Base-by-base conservation (phyloP, 140 eudicot species). In the Flaveria floridana region DNA sequence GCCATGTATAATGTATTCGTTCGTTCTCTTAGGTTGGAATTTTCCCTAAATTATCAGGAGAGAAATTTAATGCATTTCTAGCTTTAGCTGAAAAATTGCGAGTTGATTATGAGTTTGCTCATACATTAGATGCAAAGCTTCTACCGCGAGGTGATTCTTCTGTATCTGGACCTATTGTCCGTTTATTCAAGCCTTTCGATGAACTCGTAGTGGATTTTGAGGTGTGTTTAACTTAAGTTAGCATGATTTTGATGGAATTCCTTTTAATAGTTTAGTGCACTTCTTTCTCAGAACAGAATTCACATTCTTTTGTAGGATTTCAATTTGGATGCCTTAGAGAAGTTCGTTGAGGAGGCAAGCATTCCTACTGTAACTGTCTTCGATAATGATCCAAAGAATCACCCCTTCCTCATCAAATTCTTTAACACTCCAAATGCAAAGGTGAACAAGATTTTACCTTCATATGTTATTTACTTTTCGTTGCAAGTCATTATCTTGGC, bases 161-260 rank as follows among this genome's bases (percentile, higher is more conserved):
- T 58, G 80, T 83, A 47, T 70, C 85, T 26, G 95, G 85, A 4
- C 91, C 98, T 70, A 55, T 77, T 21, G 76, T 90, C 71, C 86
- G 98, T 74, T 88, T 90, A 72, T 83, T 93, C 74, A 93, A 93
- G 84, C 98, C 97, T 58, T 93, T 93, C 74, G 98, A 93, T 75
- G 98, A 93, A 58, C 97, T 90, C 76, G 84, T 93, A 20, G 88
- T 83, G 25, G 98, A 93, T 78, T 90, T 81, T 70, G 79, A 90
- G 89, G 98, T 89, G 64, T 15, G 62, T 64, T 78, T 47, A 39
- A 61, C 62, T 44, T 66, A 19, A 77, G 15, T 48, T 18, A 30
- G 26, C 25, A 65, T 19, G 8, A 52, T 12, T 64, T 66, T 58
- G 15, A 59, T 56, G 15, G 4, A 28, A 23, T 58, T 19, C 19